Conservation (phyloP, 257 asterid species). For the Nicotiana attenuata region DNA sequence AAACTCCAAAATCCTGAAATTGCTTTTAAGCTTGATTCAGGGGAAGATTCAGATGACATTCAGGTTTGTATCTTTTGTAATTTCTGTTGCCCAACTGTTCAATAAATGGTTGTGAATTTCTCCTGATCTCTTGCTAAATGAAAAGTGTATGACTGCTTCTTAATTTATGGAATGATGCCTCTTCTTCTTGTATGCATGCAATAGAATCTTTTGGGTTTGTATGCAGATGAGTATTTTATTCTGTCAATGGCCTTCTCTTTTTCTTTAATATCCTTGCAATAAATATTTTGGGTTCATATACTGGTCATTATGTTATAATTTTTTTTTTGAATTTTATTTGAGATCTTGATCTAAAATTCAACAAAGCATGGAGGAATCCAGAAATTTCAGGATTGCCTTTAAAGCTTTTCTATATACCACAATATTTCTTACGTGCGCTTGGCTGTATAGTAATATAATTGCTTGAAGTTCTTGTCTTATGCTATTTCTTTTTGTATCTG, state of each 20-base stretch:
- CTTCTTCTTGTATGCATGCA: neutral
- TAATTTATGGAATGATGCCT: neutral
- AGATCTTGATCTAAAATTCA: neutral
- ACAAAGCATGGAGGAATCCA: neutral
- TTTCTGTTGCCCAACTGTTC: neutral
- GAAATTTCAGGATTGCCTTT: neutral
- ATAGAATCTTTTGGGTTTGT: neutral
- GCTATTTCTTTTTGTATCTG: neutral
- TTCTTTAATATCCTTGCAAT: neutral
- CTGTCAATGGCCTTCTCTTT: neutral
- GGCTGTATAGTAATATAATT: neutral
- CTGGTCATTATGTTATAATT: neutral
- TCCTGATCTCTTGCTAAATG: neutral
- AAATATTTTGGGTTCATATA: neutral
- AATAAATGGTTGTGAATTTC: neutral
- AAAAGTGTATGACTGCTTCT: neutral
- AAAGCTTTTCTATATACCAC: neutral
- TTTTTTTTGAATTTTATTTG: neutral
- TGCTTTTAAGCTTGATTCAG: slow-evolving; percentile 57
- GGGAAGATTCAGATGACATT: slow-evolving; percentile 46
- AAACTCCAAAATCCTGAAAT: slow-evolving; percentile 84
- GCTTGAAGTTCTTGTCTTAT: neutral
- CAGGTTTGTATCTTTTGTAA: slow-evolving; percentile 46
- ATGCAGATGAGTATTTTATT: neutral
- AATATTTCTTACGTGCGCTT: neutral